A percentile compares a stretch with the other conserved stretches of the same genome.
These are phyloP conservation scores for Phellinidium pouzarii DNA, from an alignment of 1,284 basidiomycete genomes.

Conservation along the genomic window DNA sequence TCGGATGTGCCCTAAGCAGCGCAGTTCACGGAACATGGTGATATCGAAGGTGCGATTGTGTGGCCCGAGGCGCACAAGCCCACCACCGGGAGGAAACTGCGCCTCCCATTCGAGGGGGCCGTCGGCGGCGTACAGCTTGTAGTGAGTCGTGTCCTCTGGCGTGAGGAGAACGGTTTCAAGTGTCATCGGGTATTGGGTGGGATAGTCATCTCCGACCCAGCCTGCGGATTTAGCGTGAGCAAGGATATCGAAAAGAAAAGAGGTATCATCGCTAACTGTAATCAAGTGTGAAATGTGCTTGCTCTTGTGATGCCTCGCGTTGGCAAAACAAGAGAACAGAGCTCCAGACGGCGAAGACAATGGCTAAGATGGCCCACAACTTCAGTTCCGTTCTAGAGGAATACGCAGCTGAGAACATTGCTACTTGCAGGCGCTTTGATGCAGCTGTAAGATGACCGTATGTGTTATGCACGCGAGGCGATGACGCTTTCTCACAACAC, in stretches of 20 bases:
- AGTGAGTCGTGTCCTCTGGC: not conserved
- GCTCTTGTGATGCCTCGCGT: not conserved
- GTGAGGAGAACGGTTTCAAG: not conserved
- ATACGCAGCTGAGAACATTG: not conserved
- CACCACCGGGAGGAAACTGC: not conserved
- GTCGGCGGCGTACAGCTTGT: not conserved
- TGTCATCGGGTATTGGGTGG: not conserved
- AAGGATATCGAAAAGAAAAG: not conserved
- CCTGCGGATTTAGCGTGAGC: not conserved
- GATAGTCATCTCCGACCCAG: not conserved
- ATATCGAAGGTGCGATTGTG: conserved; percentile 6
- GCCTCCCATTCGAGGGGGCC: not conserved
- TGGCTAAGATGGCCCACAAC: not conserved
- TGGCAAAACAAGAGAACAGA: not conserved
- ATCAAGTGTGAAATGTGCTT: not conserved
- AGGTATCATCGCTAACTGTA: not conserved
- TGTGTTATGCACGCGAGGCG: not conserved
- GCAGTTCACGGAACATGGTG: conserved; percentile 10
- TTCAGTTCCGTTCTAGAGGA: not conserved
- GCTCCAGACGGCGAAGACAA: not conserved
- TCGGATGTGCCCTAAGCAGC: conserved; percentile 1
- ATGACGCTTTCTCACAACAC: too few relatives aligned
- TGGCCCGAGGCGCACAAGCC: conserved; percentile 2
- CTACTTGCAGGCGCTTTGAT: not conserved
- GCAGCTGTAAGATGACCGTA: too few relatives aligned